Evolutionary conservation across 2,329 filamentous ascomycete genomes (phyloP).

Genomic region (Colletotrichum sp.): DNA sequence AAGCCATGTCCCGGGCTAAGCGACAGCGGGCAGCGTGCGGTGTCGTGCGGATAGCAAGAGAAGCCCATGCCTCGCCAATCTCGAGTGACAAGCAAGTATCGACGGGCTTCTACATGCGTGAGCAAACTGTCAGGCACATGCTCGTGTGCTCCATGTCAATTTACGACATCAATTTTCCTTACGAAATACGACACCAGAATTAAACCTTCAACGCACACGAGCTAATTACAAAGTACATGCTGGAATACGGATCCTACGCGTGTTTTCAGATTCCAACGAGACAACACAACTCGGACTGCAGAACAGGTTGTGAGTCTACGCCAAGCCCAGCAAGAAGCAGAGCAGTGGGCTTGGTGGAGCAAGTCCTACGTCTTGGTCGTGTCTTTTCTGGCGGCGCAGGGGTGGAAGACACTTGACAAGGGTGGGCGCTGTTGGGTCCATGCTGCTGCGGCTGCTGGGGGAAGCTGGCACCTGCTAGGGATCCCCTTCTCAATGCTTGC

Average conservation of each 20-base stretch:
- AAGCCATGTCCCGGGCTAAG: not conserved
- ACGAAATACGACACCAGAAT: not conserved
- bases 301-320: constrained; percentile 6
- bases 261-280: not conserved
- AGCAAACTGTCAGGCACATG: not conserved
- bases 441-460: not conserved
- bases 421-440: not conserved
- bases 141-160: not conserved
- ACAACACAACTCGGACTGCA: not conserved
- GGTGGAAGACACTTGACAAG: not conserved
- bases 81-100: not conserved
- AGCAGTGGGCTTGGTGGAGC: constrained; percentile 6
- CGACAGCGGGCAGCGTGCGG: not conserved
- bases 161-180: not conserved
- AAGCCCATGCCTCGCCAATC: not conserved
- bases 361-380: not conserved
- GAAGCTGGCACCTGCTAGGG: not conserved
- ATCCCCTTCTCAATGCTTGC: not conserved
- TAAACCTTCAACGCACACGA: not conserved
- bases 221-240: not conserved
- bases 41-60: not conserved
- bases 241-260: not conserved
- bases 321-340: constrained; percentile 1
- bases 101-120: not conserved
- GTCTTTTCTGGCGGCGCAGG: not conserved